Evolutionary conservation across 768 basidiomycete species (phyloP).

Genomic region (Naematelia aurantialba): DNA sequence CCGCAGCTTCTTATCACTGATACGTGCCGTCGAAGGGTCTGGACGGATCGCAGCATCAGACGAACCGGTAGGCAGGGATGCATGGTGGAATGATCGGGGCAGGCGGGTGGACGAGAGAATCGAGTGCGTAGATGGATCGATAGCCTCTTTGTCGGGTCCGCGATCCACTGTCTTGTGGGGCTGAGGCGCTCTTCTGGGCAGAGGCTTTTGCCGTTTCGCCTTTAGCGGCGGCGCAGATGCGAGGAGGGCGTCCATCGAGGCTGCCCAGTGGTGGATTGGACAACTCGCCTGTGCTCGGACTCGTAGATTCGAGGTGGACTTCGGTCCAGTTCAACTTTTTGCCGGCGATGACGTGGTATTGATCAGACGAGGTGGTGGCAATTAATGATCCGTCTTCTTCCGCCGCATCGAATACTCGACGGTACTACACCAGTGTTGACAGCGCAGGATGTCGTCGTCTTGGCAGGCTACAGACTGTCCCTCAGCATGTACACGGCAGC

Average conservation of each 20-base stretch:
- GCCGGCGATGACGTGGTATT: not conserved
- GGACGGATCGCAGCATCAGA: constrained; percentile 48
- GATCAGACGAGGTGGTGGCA: not conserved
- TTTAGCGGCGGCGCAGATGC: constrained; percentile 56
- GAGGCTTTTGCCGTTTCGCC: constrained; percentile 6
- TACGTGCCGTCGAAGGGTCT: constrained; percentile 51
- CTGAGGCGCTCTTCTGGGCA: not conserved
- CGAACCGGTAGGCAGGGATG: constrained; percentile 53
- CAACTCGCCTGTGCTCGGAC: too few species aligned
- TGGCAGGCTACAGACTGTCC: too few species aligned
- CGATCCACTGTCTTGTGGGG: constrained; percentile 41
- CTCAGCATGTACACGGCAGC: too few species aligned
- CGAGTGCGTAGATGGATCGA: constrained; percentile 61
- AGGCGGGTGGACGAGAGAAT: constrained; percentile 60
- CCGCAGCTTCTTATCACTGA: constrained; percentile 73
- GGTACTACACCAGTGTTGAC: too few species aligned
- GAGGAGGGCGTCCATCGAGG: constrained; percentile 66
- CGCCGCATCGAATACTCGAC: too few species aligned
- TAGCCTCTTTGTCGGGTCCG: constrained; percentile 44
- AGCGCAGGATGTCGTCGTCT: too few species aligned
- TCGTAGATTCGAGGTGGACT: too few species aligned
- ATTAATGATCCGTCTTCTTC: too few species aligned
- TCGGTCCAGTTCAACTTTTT: not conserved
- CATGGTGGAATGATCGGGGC: constrained; percentile 65
- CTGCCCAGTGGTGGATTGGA: not conserved